Base-by-base conservation (phyloP, 2,329 filamentous ascomycete genomes). In the Colletotrichum sp. region DNA sequence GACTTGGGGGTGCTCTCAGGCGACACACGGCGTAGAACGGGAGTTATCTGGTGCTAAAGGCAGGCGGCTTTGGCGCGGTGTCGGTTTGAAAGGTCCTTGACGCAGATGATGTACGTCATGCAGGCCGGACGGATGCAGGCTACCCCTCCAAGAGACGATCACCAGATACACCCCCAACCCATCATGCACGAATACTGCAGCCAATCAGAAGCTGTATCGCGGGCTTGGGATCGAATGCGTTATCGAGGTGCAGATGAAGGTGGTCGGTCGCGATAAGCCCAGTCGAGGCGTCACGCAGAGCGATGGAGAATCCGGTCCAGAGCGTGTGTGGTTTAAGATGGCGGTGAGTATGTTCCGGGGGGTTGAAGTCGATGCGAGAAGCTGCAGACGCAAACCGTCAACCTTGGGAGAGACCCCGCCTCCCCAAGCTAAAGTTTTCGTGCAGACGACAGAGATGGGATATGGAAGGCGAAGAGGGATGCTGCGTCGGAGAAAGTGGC, bases 121-220 rank as follows among this genome's bases (percentile, higher is more conserved):
- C 69, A 76, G 52, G 60, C 70, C 69, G 68, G 69, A 67, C 65
- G 62, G 76, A 36, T 71, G 69, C 69, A 73, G 60, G 69, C 57
- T 59, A 16, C 18, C 75, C 72, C 44, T 65, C 74, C 44, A 70
- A 69, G 6, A 70, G 66, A n/a, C 59, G 74, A 77, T 77, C 76
- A 77, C 76, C 76, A 62, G 76, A 76, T 77, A 65, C 75, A 76
- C 74, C 73, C 76, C 76, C 70, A 76, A 74, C 76, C 74, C 76
- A 74, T 62, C 18, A 76, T 73, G 65, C 69, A 70, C 59, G 10
- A 39, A 24, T 22, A 48, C n/a, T 28, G 24, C 69, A 36, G 65
- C 74, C 69, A 70, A 68, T 74, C n/a, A 63, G 34, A 24, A 18
- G 34, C 13, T 26, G n/a, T 18, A n/a, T 63, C 24, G 24, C 62